A percentile compares a stretch with the other conserved stretches of the same genome.
phyloP scores from a whole-genome alignment of 2,329 filamentous ascomycete species.

The Xylaria sp. region DNA sequence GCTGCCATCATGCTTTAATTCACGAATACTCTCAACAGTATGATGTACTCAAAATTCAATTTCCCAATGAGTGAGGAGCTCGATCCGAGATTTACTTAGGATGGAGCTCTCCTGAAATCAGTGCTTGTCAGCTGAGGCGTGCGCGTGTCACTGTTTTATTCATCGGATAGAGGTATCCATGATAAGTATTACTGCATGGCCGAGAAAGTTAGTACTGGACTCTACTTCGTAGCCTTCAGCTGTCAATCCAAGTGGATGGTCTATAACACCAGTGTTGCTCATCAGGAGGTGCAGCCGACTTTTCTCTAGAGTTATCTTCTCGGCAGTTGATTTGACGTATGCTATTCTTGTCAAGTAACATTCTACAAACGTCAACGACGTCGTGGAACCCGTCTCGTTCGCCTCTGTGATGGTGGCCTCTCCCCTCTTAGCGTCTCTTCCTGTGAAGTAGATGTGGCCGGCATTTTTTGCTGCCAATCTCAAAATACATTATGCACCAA shows the following conservation, averaged over 20 bases:
- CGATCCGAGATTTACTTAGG: background rate
- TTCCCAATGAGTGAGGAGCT: background rate
- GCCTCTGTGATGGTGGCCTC: constrained; percentile 14
- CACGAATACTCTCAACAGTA: background rate
- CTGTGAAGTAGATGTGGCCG: constrained; percentile 33
- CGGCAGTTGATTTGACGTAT: constrained; percentile 50
- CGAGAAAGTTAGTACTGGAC: constrained; percentile 58
- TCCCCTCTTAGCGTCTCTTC: constrained; percentile 23
- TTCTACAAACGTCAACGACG: constrained; percentile 45
- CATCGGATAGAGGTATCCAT: constrained; percentile 34
- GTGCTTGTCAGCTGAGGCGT: constrained; percentile 33
- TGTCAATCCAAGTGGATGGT: constrained; percentile 47
- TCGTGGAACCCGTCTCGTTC: constrained; percentile 18
- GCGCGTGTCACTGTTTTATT: constrained; percentile 27
- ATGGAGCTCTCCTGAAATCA: constrained; percentile 15
- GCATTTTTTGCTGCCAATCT: constrained; percentile 27
- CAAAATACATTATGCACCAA: constrained; percentile 26
- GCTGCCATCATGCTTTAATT: background rate
- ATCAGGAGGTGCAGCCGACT: constrained; percentile 54
- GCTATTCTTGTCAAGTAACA: constrained; percentile 53
- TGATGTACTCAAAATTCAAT: background rate
- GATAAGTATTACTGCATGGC: constrained; percentile 52
- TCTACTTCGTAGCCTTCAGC: constrained; percentile 57
- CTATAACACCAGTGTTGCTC: constrained; percentile 51
- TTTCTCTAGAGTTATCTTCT: constrained; percentile 46